These are phyloP conservation scores for Decorospora gaudefroyi DNA, from an alignment of 2,329 filamentous ascomycete species.

Conservation along the genomic window DNA sequence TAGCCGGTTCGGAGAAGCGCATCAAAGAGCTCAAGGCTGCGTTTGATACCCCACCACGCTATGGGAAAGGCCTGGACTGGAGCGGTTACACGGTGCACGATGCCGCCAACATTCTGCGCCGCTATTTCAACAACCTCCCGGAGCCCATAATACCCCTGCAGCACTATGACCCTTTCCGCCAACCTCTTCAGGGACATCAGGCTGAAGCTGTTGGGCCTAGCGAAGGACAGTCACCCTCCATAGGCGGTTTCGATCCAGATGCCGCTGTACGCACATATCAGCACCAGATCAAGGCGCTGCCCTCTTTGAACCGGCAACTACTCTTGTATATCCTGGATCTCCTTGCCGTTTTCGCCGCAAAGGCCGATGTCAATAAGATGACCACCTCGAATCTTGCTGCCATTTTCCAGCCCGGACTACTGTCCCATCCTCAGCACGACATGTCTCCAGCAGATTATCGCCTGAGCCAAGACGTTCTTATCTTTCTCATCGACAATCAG, in stretches of 20 bases:
- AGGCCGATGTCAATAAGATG: constrained; percentile 97
- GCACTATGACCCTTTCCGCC: constrained; percentile 87
- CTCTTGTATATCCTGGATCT: constrained; percentile 95
- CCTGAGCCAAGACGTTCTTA: constrained; percentile 93
- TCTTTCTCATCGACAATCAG: constrained; percentile 97
- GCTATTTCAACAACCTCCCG: constrained; percentile 94
- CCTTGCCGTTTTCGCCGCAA: constrained; percentile 94
- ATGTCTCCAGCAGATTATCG: constrained; percentile 96
- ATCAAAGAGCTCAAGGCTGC: constrained; percentile 93
- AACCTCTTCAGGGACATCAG: constrained; percentile 74
- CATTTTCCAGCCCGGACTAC: constrained; percentile 95
- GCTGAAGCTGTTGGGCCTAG: constrained; percentile 70
- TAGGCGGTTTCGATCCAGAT: constrained; percentile 73
- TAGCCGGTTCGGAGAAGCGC: constrained; percentile 94
- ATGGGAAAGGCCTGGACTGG: constrained; percentile 96
- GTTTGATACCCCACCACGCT: constrained; percentile 86
- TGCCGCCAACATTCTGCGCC: constrained; percentile 91
- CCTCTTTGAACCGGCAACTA: constrained; percentile 88
- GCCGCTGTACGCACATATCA: constrained; percentile 84
- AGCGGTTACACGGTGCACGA: constrained; percentile 97
- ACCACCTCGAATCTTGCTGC: constrained; percentile 90
- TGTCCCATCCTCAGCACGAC: constrained; percentile 91
- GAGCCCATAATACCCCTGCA: constrained; percentile 95
- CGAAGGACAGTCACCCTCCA: constrained; percentile 66
- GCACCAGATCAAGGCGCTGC: constrained; percentile 86